Evolutionary conservation across 768 basidiomycete species (phyloP), one percentile per base, ranked within the genome.

Genomic region (Hygrocybe punicea): DNA sequence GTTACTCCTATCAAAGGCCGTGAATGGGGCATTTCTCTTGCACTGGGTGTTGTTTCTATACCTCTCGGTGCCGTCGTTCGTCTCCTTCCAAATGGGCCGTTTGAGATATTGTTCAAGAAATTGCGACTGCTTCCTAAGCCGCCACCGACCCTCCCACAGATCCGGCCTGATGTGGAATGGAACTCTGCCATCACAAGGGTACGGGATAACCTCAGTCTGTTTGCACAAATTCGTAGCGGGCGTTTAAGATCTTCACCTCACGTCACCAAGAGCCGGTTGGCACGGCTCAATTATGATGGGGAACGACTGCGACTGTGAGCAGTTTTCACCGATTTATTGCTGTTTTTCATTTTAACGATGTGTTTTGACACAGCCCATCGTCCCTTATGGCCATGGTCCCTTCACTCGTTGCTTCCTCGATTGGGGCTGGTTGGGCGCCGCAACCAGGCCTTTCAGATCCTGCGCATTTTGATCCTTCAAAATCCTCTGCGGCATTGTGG

Each of bases 1-100:
- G 96, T 98, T 8, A 86, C 84, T 1, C 78, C 68, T 7, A 84
- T 98, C 51, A 75, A 76, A 37, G 93, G 89, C 8, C 84, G 83
- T 39, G 93, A 96, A 70, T 99, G 97, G 97, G 94, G 84, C 53
- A 91, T 98, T 62, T 90, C 91, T 1, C 75, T 99, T 37, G 87
- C 92, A 49, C 81, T 98, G 34, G 97, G 96, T 35, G 60, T 87
- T 42, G 82, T 93, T 47, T 87, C 97, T 9, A 84, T 98, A 45
- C 97, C 96, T 4, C 79, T 96, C 63, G 97, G 93, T 52, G 86
- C 78, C 36, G 65, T 93, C 60, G 81, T 95, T 58, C 91, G 96
- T 42, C 71, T 84, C 19, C 69, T 95, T 25, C 96, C 96, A 47
- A 47, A 47, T 21, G 45, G 45, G 34, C 91, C 92, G 0, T 85